Base-by-base conservation (phyloP, 345 rosid species). In the Carallia pectinifolia region DNA sequence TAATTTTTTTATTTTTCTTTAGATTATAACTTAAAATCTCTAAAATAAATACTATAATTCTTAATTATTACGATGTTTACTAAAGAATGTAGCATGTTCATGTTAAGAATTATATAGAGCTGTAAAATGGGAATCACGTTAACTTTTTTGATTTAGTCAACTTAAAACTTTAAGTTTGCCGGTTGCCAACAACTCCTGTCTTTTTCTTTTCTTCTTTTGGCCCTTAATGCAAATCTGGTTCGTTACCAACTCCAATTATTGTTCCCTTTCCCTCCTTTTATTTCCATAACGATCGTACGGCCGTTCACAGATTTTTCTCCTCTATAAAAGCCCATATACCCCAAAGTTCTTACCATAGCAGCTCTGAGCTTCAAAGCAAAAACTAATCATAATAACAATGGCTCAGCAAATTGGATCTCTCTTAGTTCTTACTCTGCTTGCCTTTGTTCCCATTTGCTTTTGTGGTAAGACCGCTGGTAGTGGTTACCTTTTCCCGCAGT, bases 371-470 rank as follows among this genome's bases (percentile, higher is more conserved):
- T 7, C 30, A 23, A 55, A 55, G 59, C 23, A 31, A 55, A 19
- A 54, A n/a, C n/a, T n/a, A n/a, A n/a, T 12, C 2, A 44, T n/a
- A 23, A 5, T 55, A 7, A 2, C 15, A 8, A 55, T 8, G 59
- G 27, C 59, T 23, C 33, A 7, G 13, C 30, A 23, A 7, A 3
- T 23, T 23, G 30, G 33, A 31, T n/a, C 30, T 55, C 70, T 85
- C 56, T 58, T 77, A 19, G 66, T 76, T 63, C 55, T 86, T 62
- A 66, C 84, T 76, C 80, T 93, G 30, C 72, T 93, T 65, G 83
- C 83, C 65, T 31, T 83, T 61, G 65, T 76, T 54, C 88, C 95
- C 34, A 77, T 83, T 50, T 83, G 83, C 71, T 63, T 86, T 62
- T 72, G 78, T 17, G 65, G 65, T 38, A 74, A 74, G 71, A 68